A percentile compares a stretch with the other conserved stretches of the same genome.
phyloP scores from a whole-genome alignment of 148 eudicot genomes.

The Nepenthes mirabilis region DNA sequence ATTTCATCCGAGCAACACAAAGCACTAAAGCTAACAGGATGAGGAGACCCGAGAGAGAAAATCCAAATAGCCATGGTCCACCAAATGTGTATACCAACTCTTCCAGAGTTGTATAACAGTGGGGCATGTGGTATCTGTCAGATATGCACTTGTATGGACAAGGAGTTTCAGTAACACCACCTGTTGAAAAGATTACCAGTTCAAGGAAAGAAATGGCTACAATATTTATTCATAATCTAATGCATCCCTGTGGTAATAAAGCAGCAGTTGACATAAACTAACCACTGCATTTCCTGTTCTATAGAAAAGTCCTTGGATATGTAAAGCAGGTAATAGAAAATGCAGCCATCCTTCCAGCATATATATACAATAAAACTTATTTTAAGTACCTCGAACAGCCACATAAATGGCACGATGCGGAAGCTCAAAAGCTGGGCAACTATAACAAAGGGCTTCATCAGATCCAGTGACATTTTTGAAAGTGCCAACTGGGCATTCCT shows the following conservation, averaged over 20 bases:
- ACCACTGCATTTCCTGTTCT: too few relatives aligned
- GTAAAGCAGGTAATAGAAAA: not conserved
- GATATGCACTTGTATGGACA: slow-evolving; percentile 96
- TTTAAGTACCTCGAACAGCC: slow-evolving; percentile 62
- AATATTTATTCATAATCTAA: slow-evolving; percentile 1
- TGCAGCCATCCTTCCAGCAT: too few relatives aligned
- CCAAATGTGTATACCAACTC: slow-evolving; percentile 85
- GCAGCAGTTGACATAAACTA: too few relatives aligned
- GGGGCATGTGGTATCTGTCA: slow-evolving; percentile 89
- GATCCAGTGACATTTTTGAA: slow-evolving; percentile 88
- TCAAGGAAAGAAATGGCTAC: not conserved
- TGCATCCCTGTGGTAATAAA: not conserved
- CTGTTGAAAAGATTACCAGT: slow-evolving; percentile 24
- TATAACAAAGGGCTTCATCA: slow-evolving; percentile 51
- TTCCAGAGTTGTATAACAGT: slow-evolving; percentile 89
- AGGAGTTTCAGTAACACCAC: slow-evolving; percentile 75
- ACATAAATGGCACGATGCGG: slow-evolving; percentile 70
- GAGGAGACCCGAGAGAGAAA: slow-evolving; percentile 56
- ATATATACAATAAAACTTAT: not conserved
- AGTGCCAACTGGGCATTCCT: slow-evolving; percentile 97
- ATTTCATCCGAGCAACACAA: slow-evolving; percentile 90
- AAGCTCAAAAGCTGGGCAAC: slow-evolving; percentile 67
- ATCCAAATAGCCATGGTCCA: slow-evolving; percentile 93
- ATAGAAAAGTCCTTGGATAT: not conserved
- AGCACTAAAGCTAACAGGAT: slow-evolving; percentile 72